Base-by-base conservation (phyloP, 2,329 filamentous ascomycete species). In the Trichocomaceae sp. region DNA sequence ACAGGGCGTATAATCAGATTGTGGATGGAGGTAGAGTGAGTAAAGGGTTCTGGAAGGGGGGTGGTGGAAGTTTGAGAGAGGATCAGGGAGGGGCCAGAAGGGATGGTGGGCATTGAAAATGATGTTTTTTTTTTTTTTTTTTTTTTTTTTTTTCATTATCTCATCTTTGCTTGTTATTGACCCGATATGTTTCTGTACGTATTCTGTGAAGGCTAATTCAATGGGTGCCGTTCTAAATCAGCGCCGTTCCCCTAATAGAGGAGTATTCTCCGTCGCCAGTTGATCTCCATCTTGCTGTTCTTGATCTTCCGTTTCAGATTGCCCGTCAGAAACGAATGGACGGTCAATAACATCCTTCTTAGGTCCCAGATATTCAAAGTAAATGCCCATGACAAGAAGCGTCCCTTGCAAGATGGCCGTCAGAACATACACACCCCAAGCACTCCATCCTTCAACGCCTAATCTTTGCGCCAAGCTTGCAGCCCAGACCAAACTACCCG, bases 381-480 rank as follows among this genome's bases (percentile, higher is more conserved):
- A 84, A 58, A 96, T 81, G 20, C 84, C 90, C 86, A 99, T 87
- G 22, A 70, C 76, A 42, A 99, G 77, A 54, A 99, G 74, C 9
- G 83, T 80, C 17, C 90, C 92, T 70, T 99, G 93, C 76, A 97
- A 80, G 55, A 79, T 73, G 1, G 92, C 93, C 0, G 91, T 96
- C 50, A 97, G 78, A 45, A 96, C 78, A 66, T 92, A 95, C 13
- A 97, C 85, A 9, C 90, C 85, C 93, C 93, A 99, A 0, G 90
- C 90, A 72, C 91, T 96, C 93, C 93, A 99, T 0, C 92, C 92
- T 33, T 81, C 83, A 64, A 78, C 79, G 0, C 93, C 93, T 19
- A 96, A 79, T 46, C 93, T 82, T 7, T 82, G 83, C 50, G 86
- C 90, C 44, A 99, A 75, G 68, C 90, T 96, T 12, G 81, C 85